Percentiles rank a stretch among this genome's conserved stretches.
Conservation (phyloP, 2,329 filamentous ascomycete species). For the Alternaria brassicae region DNA sequence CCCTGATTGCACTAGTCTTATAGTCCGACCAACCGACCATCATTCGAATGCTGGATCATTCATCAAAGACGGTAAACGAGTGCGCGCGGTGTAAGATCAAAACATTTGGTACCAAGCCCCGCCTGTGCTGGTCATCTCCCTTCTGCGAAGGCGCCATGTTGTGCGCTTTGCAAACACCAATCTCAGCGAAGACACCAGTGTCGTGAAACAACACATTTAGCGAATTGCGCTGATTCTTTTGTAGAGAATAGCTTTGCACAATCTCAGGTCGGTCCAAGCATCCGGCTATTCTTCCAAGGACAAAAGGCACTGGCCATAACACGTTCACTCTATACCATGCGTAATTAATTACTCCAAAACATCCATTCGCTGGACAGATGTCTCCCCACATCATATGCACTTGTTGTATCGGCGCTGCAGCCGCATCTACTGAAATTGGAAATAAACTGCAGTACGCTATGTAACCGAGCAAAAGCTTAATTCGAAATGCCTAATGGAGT, state of each 20-base stretch:
- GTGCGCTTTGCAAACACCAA: background rate
- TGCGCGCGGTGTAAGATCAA: background rate
- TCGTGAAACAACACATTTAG: no score
- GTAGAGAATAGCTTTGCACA: background rate
- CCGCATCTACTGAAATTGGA: conserved; percentile 11
- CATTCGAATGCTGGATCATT: background rate
- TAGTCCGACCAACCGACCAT: no score
- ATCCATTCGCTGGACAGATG: background rate
- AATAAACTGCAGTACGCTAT: conserved; percentile 3
- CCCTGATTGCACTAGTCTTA: background rate
- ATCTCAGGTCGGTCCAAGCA: background rate
- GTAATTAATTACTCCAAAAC: conserved; percentile 24
- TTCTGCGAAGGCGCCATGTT: background rate
- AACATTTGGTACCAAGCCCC: background rate
- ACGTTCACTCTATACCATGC: conserved; percentile 11
- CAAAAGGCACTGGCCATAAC: conserved; percentile 1
- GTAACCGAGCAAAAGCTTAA: background rate
- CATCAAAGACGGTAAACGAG: background rate
- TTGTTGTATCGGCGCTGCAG: background rate
- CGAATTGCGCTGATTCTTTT: background rate
- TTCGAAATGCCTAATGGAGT: background rate
- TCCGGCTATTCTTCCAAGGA: background rate
- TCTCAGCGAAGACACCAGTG: background rate
- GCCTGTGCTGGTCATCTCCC: background rate
- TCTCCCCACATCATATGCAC: conserved; percentile 6